Conservation (phyloP, 352 stramenopile species). For the Thalassiosira allenii region DNA sequence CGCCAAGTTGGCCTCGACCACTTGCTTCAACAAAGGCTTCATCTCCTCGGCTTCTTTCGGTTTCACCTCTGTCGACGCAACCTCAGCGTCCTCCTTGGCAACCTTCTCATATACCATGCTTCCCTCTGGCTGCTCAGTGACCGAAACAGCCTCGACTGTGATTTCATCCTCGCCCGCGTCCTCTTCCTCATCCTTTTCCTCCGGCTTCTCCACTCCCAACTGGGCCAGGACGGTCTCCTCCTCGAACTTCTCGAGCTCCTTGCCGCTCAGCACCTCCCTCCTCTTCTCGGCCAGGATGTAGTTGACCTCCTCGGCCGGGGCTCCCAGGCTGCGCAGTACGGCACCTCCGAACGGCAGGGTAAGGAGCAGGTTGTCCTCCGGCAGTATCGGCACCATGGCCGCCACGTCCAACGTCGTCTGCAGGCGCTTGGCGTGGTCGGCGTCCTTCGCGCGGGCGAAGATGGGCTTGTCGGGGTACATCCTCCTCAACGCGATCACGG, state of each 20-base stretch:
- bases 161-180: constrained; percentile 24
- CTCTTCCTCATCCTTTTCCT: constrained; percentile 38
- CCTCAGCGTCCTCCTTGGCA: constrained; percentile 28
- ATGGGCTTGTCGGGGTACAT: constrained; percentile 89
- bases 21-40: constrained; percentile 53
- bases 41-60: constrained; percentile 29
- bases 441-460: constrained; percentile 86
- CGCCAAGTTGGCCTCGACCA: constrained; percentile 46
- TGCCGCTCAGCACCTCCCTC: constrained; percentile 80
- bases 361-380: constrained; percentile 88
- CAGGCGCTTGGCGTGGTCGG: constrained; percentile 87
- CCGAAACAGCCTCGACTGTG: constrained; percentile 12
- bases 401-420: constrained; percentile 85
- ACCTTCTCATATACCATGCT: no score
- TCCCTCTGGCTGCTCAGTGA: no score
- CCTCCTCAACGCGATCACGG: constrained; percentile 87
- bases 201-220: constrained; percentile 69
- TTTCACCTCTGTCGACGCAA: constrained; percentile 25
- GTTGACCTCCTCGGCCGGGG: constrained; percentile 86
- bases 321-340: constrained; percentile 86
- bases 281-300: constrained; percentile 84
- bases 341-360: constrained; percentile 89
- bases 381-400: constrained; percentile 89
- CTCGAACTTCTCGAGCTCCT: constrained; percentile 70
- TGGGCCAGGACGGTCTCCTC: constrained; percentile 80